These are phyloP conservation scores for Sequoia sempervirens DNA, from an alignment of 75 land plant genomes.

Conservation along the genomic window DNA sequence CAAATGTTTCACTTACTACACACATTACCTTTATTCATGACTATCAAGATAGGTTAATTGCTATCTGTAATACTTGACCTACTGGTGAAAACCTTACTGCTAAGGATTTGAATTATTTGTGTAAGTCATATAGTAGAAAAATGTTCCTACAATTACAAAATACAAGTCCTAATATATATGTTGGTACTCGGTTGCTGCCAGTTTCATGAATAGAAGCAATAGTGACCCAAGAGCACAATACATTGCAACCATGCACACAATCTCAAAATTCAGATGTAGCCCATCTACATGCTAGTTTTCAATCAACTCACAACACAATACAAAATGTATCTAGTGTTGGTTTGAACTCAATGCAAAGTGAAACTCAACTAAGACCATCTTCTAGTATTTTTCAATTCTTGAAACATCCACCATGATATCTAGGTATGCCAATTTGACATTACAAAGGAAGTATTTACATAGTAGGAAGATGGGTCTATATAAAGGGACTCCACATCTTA, in stretches of 20 bases:
- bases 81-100: neutral
- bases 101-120: no score
- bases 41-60: neutral
- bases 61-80: neutral
- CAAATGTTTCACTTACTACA: conserved; percentile 5
- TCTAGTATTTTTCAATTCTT: conserved; percentile 4
- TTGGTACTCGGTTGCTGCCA: neutral
- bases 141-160: neutral
- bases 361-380: neutral
- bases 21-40: neutral
- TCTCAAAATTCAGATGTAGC: conserved; percentile 5
- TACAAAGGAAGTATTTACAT: no score
- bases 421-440: no score
- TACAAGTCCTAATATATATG: neutral
- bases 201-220: neutral
- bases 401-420: no score
- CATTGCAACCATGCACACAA: neutral
- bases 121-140: neutral
- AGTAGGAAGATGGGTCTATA: no score
- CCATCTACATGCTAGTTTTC: neutral
- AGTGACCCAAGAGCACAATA: neutral
- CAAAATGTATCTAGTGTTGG: neutral
- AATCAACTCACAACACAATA: neutral
- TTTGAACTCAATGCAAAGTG: no score
- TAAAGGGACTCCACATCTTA: no score